Conservation (phyloP, 2,329 filamentous ascomycete genomes). For the Chaetomium olivaceum region DNA sequence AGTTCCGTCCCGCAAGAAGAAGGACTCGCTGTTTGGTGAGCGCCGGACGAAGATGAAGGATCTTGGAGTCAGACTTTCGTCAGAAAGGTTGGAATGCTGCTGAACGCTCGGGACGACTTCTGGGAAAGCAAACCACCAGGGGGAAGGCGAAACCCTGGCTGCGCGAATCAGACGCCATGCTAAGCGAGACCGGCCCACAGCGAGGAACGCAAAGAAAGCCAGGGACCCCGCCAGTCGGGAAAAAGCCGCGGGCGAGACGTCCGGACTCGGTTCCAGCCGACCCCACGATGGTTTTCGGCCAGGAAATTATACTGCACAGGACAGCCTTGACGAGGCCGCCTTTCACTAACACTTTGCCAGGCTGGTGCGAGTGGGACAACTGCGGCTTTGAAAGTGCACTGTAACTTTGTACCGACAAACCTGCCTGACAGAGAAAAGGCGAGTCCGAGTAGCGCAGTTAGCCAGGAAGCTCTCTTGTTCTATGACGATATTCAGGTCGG, state of each 20-base stretch:
- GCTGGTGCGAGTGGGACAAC: neutral
- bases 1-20: neutral
- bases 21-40: neutral
- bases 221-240: slow-evolving; percentile 1
- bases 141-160: slow-evolving; percentile 15
- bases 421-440: too few species aligned
- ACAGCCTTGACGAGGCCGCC: too few species aligned
- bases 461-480: too few species aligned
- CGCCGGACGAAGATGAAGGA: neutral
- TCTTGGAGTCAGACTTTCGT: neutral
- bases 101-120: neutral
- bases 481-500: neutral
- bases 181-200: slow-evolving; percentile 35
- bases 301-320: neutral
- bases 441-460: too few species aligned
- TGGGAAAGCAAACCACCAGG: slow-evolving; percentile 11
- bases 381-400: neutral
- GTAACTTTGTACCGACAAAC: neutral
- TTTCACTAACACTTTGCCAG: too few species aligned
- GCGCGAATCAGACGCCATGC: slow-evolving; percentile 33
- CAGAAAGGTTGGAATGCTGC: neutral
- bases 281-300: slow-evolving; percentile 3
- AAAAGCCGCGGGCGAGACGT: slow-evolving; percentile 5
- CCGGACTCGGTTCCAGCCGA: slow-evolving; percentile 2
- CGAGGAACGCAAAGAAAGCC: neutral